Percentiles rank a stretch among this genome's conserved stretches.
These are phyloP conservation scores for Clavaria fumosa DNA, from an alignment of 768 basidiomycete species.

Conservation along the genomic window DNA sequence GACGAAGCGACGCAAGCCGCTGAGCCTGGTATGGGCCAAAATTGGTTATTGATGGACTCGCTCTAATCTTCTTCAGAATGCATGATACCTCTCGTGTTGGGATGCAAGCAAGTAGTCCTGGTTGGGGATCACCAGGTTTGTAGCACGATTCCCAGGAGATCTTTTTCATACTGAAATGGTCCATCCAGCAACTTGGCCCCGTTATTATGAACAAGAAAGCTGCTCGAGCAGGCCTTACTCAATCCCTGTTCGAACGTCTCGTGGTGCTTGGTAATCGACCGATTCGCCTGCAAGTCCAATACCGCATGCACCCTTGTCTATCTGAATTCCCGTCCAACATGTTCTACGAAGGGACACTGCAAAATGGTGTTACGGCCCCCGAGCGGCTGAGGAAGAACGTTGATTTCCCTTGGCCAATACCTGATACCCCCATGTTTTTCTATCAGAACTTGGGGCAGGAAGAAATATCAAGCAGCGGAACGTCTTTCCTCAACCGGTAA, in stretches of 20 bases:
- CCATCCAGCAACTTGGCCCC: constrained; percentile 81
- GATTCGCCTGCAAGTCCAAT: constrained; percentile 97
- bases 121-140: constrained; percentile 80
- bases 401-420: constrained; percentile 97
- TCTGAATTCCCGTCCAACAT: constrained; percentile 99
- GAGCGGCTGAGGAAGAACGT: constrained; percentile 95
- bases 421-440: constrained; percentile 99
- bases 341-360: constrained; percentile 98
- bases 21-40: constrained; percentile 75
- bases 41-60: constrained; percentile 7
- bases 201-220: constrained; percentile 99
- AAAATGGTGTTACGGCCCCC: constrained; percentile 98
- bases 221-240: constrained; percentile 94
- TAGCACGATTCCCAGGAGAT: constrained; percentile 10
- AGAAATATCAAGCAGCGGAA: constrained; percentile 96
- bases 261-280: constrained; percentile 91
- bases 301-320: constrained; percentile 98
- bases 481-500: constrained; percentile 89
- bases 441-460: constrained; percentile 99
- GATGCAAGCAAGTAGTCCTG: constrained; percentile 95
- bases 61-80: constrained; percentile 47
- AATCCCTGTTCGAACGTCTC: constrained; percentile 95
- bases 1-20: constrained; percentile 98
- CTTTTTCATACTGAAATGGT: not conserved
- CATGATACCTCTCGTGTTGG: constrained; percentile 97